Percentiles rank a stretch among this genome's conserved stretches.
phyloP scores from a whole-genome alignment of 345 rosid species.

The Moringa oleifera region DNA sequence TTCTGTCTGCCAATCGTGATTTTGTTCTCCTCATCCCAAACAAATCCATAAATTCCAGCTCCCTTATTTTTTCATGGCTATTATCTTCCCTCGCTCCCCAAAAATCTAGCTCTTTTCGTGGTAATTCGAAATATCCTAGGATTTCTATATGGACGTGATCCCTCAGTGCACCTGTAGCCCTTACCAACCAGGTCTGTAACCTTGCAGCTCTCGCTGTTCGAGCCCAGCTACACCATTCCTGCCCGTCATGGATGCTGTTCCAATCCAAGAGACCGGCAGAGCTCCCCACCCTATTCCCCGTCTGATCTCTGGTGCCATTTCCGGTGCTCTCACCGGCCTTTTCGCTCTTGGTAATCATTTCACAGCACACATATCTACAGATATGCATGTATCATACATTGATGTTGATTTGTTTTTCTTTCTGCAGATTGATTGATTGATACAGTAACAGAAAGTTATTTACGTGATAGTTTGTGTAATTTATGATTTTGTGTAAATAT shows the following conservation, averaged over 20 bases:
- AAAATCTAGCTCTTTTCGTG: background rate
- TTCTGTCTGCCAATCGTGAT: background rate
- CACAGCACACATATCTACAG: background rate
- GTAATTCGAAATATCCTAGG: constrained; percentile 10
- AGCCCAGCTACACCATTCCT: constrained; percentile 5
- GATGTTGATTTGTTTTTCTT: too few species aligned
- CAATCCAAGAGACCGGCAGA: constrained; percentile 22
- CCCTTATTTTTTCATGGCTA: constrained; percentile 6
- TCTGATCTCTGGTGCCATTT: constrained; percentile 43
- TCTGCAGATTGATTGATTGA: background rate
- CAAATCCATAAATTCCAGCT: constrained; percentile 5
- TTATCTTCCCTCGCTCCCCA: constrained; percentile 8
- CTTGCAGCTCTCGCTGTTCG: constrained; percentile 22
- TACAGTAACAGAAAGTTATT: background rate
- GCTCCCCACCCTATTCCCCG: constrained; percentile 36
- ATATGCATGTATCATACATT: background rate
- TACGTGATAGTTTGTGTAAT: background rate
- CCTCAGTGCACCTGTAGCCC: constrained; percentile 20
- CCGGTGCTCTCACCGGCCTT: constrained; percentile 60
- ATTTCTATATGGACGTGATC: constrained; percentile 29
- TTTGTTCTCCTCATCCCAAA: background rate
- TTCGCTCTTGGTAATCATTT: constrained; percentile 50
- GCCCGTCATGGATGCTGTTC: constrained; percentile 27
- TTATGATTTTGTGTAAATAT: background rate
- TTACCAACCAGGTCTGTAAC: constrained; percentile 9